Percentiles rank a stretch among this genome's conserved stretches.
These are phyloP conservation scores for Cucurbita argyrosperma DNA, from an alignment of 306 rosid species.

Conservation along the genomic window DNA sequence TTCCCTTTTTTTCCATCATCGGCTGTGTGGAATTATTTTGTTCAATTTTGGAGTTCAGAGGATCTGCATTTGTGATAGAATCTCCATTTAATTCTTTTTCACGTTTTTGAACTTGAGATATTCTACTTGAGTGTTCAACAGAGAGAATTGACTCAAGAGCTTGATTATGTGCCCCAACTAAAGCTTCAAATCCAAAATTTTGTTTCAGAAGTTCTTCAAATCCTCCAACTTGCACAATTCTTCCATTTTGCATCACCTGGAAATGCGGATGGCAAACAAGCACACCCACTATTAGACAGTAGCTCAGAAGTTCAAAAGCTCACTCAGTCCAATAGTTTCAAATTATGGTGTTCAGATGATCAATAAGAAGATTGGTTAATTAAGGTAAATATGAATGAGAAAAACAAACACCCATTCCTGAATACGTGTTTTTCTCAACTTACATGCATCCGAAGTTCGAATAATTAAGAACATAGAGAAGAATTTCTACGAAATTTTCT, in stretches of 20 bases:
- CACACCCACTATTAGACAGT: neutral
- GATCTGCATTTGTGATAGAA: constrained; percentile 25
- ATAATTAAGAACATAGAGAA: neutral
- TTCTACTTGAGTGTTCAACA: constrained; percentile 46
- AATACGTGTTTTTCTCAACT: neutral
- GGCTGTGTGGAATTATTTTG: constrained; percentile 41
- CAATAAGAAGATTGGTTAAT: neutral
- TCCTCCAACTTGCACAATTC: constrained; percentile 64
- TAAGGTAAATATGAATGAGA: neutral
- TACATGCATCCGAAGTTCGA: neutral
- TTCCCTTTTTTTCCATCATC: constrained; percentile 41
- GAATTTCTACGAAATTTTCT: constrained; percentile 4
- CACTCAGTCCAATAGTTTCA: neutral
- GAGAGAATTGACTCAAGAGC: constrained; percentile 61
- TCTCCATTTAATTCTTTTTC: constrained; percentile 29
- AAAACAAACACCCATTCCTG: neutral
- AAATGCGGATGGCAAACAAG: neutral
- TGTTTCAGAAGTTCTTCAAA: constrained; percentile 68
- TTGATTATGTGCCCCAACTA: constrained; percentile 87
- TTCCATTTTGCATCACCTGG: constrained; percentile 93
- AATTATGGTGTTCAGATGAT: neutral
- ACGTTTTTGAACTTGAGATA: constrained; percentile 17
- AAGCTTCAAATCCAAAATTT: constrained; percentile 67
- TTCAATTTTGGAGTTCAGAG: constrained; percentile 20
- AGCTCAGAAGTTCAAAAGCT: neutral